Conservation (phyloP, 257 asterid genomes). For the Solanum neorickii region DNA sequence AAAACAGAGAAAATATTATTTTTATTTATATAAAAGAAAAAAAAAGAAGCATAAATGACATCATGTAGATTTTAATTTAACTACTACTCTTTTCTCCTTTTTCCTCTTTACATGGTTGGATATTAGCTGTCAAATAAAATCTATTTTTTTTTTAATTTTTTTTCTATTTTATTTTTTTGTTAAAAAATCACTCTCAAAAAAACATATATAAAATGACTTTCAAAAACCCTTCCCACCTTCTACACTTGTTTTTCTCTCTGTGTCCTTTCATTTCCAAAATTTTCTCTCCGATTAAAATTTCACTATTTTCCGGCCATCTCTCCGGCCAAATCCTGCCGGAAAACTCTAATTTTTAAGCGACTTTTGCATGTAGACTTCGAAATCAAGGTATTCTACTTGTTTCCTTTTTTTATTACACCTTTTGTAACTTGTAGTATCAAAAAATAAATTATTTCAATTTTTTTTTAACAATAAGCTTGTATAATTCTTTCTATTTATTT, state of each 20-base stretch:
- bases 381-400: neutral
- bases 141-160: neutral
- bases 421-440: neutral
- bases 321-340: neutral
- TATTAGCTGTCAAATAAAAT: slow-evolving; percentile 33
- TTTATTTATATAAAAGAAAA: neutral
- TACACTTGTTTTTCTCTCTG: neutral
- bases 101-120: slow-evolving; percentile 16
- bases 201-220: slow-evolving; percentile 2
- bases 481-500: neutral
- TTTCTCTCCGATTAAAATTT: neutral
- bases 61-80: slow-evolving; percentile 2
- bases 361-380: neutral
- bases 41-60: slow-evolving; percentile 1
- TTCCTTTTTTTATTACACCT: neutral
- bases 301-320: neutral
- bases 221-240: slow-evolving; percentile 6
- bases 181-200: neutral
- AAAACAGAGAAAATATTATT: neutral
- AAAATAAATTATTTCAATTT: neutral
- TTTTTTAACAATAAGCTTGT: neutral
- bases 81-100: neutral
- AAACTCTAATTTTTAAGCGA: neutral
- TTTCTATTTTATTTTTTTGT: neutral
- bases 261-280: slow-evolving; percentile 1